Percentiles rank a stretch among this genome's conserved stretches.
Conservation (phyloP, 305 asterid genomes). For the Coffea humblotiana region DNA sequence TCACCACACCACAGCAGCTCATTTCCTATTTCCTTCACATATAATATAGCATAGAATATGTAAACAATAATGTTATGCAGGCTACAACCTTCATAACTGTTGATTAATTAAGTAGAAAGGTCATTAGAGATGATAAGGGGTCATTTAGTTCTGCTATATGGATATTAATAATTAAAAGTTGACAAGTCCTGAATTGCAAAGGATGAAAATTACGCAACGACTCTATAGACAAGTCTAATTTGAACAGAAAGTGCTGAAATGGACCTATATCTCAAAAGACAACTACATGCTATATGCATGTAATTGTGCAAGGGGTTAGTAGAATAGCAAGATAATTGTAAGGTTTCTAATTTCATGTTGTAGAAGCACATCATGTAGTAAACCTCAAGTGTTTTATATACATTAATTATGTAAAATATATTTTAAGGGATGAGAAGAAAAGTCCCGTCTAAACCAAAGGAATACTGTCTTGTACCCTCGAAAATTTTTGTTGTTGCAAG, state of each 20-base stretch:
- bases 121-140: not conserved
- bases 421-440: no score
- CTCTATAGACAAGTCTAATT: not conserved
- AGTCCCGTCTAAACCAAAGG: no score
- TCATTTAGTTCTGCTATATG: not conserved
- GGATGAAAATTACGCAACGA: not conserved
- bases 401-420: not conserved
- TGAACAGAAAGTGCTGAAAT: not conserved
- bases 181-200: not conserved
- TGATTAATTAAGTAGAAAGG: not conserved
- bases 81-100: not conserved
- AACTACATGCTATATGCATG: not conserved
- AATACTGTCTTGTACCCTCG: no score
- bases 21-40: not conserved
- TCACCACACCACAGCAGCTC: not conserved
- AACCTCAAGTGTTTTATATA: no score
- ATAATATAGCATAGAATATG: not conserved
- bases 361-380: not conserved
- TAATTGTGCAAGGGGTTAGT: not conserved
- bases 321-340: no score
- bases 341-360: not conserved
- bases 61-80: not conserved
- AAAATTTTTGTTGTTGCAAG: no score
- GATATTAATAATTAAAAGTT: not conserved
- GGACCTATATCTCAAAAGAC: no score